Evolutionary conservation across 1,284 basidiomycete species (phyloP).

Genomic region (Rhodotorula sp.): DNA sequence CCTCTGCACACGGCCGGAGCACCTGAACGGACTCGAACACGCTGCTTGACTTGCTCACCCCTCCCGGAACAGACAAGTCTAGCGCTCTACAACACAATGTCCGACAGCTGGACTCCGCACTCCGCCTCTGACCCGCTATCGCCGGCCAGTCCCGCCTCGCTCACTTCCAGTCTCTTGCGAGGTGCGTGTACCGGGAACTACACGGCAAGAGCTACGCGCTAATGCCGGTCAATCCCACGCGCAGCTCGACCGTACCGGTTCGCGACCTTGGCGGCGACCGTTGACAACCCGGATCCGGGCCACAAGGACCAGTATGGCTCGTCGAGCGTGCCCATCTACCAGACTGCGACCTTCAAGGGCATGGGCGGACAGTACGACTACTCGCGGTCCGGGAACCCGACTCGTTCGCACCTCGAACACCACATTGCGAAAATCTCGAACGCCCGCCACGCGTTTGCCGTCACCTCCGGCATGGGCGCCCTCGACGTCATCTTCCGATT

Average conservation of each 20-base stretch:
- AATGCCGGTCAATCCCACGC: no score
- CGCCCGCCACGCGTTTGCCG: conserved; percentile 80
- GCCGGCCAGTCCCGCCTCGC: conserved; percentile 9
- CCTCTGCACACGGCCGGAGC: no score
- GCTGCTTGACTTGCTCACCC: background rate
- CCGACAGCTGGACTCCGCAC: conserved; percentile 15
- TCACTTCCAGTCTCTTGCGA: conserved; percentile 29
- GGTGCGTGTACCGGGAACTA: background rate
- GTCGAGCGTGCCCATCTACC: conserved; percentile 94
- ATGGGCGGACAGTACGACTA: conserved; percentile 81
- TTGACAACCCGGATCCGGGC: conserved; percentile 66
- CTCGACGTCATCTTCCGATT: conserved; percentile 91
- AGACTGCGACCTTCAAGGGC: conserved; percentile 98
- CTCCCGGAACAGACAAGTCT: background rate
- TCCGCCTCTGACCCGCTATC: conserved; percentile 3
- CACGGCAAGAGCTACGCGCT: background rate
- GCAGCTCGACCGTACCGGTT: conserved; percentile 38
- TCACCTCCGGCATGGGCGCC: conserved; percentile 97
- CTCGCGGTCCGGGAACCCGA: conserved; percentile 92
- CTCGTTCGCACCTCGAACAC: conserved; percentile 88
- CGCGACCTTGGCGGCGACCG: conserved; percentile 71
- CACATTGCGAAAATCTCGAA: conserved; percentile 93
- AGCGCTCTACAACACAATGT: background rate
- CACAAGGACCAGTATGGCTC: conserved; percentile 96
- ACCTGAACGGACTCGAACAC: background rate